Evolutionary conservation across 306 rosid genomes (phyloP), one percentile per base, ranked within the genome.

Genomic region (Bauhinia variegata): DNA sequence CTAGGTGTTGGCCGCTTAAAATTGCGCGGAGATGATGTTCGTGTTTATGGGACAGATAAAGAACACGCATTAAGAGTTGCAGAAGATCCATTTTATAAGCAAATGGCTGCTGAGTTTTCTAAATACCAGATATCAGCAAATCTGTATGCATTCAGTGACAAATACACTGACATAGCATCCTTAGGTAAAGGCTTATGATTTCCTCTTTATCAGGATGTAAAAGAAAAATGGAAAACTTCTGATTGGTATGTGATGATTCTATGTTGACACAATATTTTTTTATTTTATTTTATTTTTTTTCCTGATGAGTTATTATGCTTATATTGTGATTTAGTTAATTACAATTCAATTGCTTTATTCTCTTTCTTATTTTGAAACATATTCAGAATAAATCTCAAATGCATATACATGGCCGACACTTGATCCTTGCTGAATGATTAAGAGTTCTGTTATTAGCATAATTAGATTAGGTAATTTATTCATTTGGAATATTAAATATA

Each of bases 101-200:
- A 95, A 77, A 90, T 95, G 99, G 99, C 99, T 67, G 99, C 99
- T 39, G 99, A 95, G 78, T 87, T 95, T 77, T 85, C 96, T 34
- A 95, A 95, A 78, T 85, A 70, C 84, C 99, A 95, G 79, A 95
- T 95, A 73, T 89, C 90, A 57, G 88, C 79, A 48, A 80, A 95
- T 70, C 73, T 95, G 16, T 95, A 80, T 80, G 91, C 96, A 56
- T 88, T 95, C 77, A 90, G 99, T 85, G 99, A 95, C 82, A 95
- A 90, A 77, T 95, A 95, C 88, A 86, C 97, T 16, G 99, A 95
- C 82, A 84, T 95, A 68, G 99, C 97, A 42, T 88, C 99, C 51
- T 81, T 95, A 76, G 99, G 99, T 93, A 88, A 52, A 11, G 49
- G 14, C 37, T 39, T 52, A 5, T 50, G 59, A n/a, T 77, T 63